Evolutionary conservation across 352 stramenopile species (phyloP).

Genomic region (Globisporangium spiculum): DNA sequence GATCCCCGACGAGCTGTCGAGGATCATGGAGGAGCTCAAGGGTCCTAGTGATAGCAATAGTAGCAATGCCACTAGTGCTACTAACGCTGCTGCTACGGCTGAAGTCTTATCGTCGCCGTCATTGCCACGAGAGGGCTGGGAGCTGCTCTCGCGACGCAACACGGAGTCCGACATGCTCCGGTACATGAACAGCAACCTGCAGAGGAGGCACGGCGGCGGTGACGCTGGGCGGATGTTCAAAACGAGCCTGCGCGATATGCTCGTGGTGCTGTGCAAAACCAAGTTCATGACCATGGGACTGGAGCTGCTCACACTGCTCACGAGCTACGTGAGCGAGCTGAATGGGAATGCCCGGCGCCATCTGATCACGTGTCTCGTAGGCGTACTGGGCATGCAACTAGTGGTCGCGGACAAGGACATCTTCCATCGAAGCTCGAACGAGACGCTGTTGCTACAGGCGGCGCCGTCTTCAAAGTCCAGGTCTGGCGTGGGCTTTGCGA

Average conservation of each 20-base stretch:
- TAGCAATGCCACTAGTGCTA: neutral
- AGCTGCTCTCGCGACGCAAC: constrained; percentile 14
- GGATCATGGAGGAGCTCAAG: constrained; percentile 24
- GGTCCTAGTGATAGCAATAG: neutral
- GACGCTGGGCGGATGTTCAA: constrained; percentile 17
- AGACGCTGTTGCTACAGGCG: neutral
- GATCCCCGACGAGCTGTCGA: constrained; percentile 54
- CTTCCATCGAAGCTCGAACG: constrained; percentile 13
- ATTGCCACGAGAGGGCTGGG: constrained; percentile 16
- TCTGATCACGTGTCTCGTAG: constrained; percentile 64
- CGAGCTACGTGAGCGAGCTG: constrained; percentile 58
- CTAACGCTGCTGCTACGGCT: neutral
- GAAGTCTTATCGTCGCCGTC: constrained; percentile 3
- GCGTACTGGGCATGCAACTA: constrained; percentile 44
- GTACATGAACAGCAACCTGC: constrained; percentile 14
- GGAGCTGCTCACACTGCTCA: constrained; percentile 63
- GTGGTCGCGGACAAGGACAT: constrained; percentile 62
- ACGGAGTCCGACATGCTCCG: constrained; percentile 25
- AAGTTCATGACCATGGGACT: constrained; percentile 73
- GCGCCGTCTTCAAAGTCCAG: constrained; percentile 4
- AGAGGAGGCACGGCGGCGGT: neutral
- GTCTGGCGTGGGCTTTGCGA: constrained; percentile 2
- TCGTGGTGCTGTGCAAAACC: constrained; percentile 54
- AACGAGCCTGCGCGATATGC: constrained; percentile 30
- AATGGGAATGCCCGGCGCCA: constrained; percentile 40